Base-by-base conservation (phyloP, 805 yeast species). In the Teunomyces funiuensis region DNA sequence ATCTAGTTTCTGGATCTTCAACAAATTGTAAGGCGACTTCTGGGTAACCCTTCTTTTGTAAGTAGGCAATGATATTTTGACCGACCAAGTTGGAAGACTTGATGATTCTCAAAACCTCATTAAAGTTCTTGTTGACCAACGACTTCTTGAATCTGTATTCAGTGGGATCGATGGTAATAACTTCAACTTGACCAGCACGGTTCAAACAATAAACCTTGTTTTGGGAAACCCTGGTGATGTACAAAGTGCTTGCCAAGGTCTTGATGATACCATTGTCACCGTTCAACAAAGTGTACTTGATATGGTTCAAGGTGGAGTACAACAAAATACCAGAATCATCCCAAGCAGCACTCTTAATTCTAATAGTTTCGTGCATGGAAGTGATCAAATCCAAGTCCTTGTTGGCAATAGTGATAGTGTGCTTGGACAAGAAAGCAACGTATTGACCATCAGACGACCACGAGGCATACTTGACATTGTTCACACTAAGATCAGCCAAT, bases 311-410 rank as follows among this genome's bases (percentile, higher is more conserved):
- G 6, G 99, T 93, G 15, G 97, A 85, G 68, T 91, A 93, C 51
- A 93, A 76, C 61, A 93, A 76, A 23, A 95, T 96, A 40, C 91
- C 91, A 37, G 86, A 73, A 53, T 89, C 97, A 63, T 93, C 98
- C 97, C 97, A 93, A 14, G 96, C 88, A 36, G 97, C 97, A 69
- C 95, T 83, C 72, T 93, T 93, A 57, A 93, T 88, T 63, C 99
- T 77, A 53, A 93, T 93, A 3, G 98, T 91, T 72, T 93, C 99
- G 61, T 89, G 97, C 80, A 89, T 77, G 2, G 95, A 81, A 40
- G 91, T 82, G 29, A 89, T 73, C 43, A 81, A 67, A 59, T 88
- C 89, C 53, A 91, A 75, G 49, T 80, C 83, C 61, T 82, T 84
- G 54, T 80, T 82, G 20, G 90, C 96, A 54, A 93, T 82, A 10